A percentile compares a stretch with the other conserved stretches of the same genome.
Evolutionary conservation across 768 basidiomycete species (phyloP).

Genomic region (Melanogaster broomeanus): DNA sequence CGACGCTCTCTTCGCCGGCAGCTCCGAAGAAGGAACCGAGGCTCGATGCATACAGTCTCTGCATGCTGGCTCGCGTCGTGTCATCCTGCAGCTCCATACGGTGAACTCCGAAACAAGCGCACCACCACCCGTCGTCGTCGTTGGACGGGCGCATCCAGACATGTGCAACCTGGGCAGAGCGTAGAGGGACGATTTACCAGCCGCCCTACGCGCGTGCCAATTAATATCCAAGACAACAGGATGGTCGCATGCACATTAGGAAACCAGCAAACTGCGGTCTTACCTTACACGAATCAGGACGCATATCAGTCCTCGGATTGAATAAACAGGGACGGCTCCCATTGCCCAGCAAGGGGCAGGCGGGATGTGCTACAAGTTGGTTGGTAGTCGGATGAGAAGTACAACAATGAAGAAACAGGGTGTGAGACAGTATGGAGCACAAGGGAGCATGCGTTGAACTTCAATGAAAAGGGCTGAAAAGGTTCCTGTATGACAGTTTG

Average conservation of each 20-base stretch:
- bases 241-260: constrained; percentile 43
- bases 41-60: constrained; percentile 45
- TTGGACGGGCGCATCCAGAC: constrained; percentile 86
- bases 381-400: constrained; percentile 25
- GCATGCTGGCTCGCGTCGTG: constrained; percentile 71
- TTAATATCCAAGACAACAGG: constrained; percentile 29
- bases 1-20: constrained; percentile 34
- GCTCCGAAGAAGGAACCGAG: constrained; percentile 28
- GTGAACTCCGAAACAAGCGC: constrained; percentile 20
- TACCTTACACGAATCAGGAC: constrained; percentile 48
- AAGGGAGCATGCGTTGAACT: too few species aligned
- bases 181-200: constrained; percentile 5
- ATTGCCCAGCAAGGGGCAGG: constrained; percentile 36
- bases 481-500: constrained; percentile 16
- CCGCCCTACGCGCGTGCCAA: constrained; percentile 36
- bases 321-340: constrained; percentile 69
- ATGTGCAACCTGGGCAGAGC: constrained; percentile 74
- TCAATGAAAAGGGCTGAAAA: background rate
- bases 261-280: constrained; percentile 53
- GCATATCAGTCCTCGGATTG: constrained; percentile 58
- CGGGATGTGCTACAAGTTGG: constrained; percentile 36
- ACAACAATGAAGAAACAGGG: background rate
- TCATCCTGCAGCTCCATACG: constrained; percentile 47
- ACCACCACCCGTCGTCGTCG: constrained; percentile 44
- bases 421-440: background rate